A percentile compares a stretch with the other conserved stretches of the same genome.
Evolutionary conservation across 1,139 yeast genomes (phyloP).

Genomic region (Diutina mesorugosa): DNA sequence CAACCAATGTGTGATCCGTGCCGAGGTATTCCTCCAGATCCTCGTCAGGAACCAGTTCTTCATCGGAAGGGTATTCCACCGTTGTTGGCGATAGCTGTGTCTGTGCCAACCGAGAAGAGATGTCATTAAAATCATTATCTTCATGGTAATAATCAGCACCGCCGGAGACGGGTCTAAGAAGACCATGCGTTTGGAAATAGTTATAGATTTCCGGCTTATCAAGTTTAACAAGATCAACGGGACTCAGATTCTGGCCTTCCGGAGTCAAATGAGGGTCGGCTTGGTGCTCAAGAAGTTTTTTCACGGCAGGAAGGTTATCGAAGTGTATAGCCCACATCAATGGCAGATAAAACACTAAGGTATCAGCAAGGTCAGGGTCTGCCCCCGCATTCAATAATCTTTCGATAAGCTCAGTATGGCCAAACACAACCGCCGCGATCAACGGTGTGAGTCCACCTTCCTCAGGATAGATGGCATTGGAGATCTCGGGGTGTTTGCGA

Average conservation of each 20-base stretch:
- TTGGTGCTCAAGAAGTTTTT: conserved; percentile 22
- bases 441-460: conserved; percentile 35
- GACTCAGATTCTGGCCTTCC: conserved; percentile 14
- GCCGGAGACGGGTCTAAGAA: conserved; percentile 18
- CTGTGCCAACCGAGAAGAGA: conserved; percentile 13
- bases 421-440: conserved; percentile 40
- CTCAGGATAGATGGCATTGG: conserved; percentile 20
- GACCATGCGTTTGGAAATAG: conserved; percentile 26
- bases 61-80: conserved; percentile 8
- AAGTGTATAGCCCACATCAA: conserved; percentile 38
- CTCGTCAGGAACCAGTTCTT: conserved; percentile 4
- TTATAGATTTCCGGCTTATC: conserved; percentile 21
- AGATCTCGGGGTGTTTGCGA: conserved; percentile 16
- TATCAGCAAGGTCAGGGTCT: conserved; percentile 27
- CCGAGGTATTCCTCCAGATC: conserved; percentile 7
- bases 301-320: conserved; percentile 22
- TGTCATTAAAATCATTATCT: conserved; percentile 27
- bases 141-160: conserved; percentile 9
- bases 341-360: conserved; percentile 24
- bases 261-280: conserved; percentile 28
- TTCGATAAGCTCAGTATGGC: conserved; percentile 30
- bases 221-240: conserved; percentile 20
- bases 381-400: conserved; percentile 22
- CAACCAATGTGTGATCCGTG: background rate
- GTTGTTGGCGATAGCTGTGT: conserved; percentile 6